Evolutionary conservation across 805 yeast species (phyloP).

Genomic region (Ogataea methanolica): DNA sequence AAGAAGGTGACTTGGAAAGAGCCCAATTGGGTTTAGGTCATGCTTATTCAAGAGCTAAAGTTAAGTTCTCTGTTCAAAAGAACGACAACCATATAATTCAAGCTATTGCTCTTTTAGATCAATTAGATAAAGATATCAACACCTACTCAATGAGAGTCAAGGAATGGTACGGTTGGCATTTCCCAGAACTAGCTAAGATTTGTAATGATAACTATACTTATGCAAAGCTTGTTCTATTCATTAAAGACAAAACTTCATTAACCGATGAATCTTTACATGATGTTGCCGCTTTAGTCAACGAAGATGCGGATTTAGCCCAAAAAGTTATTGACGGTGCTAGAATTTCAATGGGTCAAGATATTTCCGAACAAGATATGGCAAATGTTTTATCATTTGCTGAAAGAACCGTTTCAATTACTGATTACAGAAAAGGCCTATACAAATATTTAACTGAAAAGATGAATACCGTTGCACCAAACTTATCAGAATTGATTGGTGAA

Average conservation of each 20-base stretch:
- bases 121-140: conserved; percentile 96
- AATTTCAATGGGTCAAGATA: conserved; percentile 98
- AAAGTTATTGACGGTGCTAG: conserved; percentile 90
- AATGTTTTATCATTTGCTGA: conserved; percentile 88
- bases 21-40: conserved; percentile 99
- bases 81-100: conserved; percentile 99
- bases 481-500: conserved; percentile 96
- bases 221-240: conserved; percentile 76
- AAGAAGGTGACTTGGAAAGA: conserved; percentile 92
- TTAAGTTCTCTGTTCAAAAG: conserved; percentile 97
- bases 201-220: conserved; percentile 84
- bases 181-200: conserved; percentile 92
- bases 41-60: conserved; percentile 98
- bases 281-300: conserved; percentile 82
- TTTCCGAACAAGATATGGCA: conserved; percentile 90
- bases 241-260: conserved; percentile 82
- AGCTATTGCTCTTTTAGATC: conserved; percentile 96
- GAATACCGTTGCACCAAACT: conserved; percentile 97
- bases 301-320: conserved; percentile 90
- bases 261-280: conserved; percentile 83
- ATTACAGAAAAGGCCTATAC: conserved; percentile 80
- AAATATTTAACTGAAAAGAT: conserved; percentile 90
- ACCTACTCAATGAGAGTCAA: conserved; percentile 95
- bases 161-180: conserved; percentile 99
- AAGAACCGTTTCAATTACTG: conserved; percentile 87